Conservation (phyloP, 1,284 basidiomycete genomes). For the Apiotrichum gracile region DNA sequence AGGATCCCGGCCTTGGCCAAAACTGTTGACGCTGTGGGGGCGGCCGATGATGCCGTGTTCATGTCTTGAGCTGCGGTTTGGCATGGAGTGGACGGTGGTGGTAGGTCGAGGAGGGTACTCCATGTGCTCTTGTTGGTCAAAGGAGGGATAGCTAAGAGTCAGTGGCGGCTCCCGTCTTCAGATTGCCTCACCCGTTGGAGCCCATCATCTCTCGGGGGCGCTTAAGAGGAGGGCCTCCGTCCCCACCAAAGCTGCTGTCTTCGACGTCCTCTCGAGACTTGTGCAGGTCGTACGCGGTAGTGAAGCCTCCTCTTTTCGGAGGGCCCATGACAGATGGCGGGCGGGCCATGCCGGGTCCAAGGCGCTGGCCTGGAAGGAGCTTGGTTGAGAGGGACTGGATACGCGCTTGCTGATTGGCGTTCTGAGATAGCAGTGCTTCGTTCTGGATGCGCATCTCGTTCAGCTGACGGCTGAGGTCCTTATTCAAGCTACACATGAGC, state of each 20-base stretch:
- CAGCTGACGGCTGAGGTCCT: not conserved
- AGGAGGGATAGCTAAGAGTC: not conserved
- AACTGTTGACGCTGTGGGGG: not conserved
- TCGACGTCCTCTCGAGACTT: not conserved
- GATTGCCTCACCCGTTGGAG: not conserved
- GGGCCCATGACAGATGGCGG: not conserved
- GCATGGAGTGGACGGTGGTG: not conserved
- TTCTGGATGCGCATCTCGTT: slow-evolving; percentile 1
- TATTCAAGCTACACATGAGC: not conserved
- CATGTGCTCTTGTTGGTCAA: not conserved
- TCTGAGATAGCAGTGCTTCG: not conserved
- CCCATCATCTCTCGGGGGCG: not conserved
- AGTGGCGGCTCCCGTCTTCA: not conserved
- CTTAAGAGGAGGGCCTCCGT: not conserved
- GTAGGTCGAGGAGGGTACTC: not conserved
- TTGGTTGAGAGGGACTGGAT: not conserved
- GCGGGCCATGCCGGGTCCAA: too few relatives aligned
- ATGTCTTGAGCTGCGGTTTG: not conserved
- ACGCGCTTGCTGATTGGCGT: not conserved
- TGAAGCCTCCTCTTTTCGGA: not conserved
- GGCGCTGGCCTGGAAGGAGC: not conserved
- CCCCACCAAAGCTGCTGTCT: not conserved
- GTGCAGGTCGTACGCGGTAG: not conserved
- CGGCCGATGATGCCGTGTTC: not conserved
- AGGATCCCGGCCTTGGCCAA: not conserved